Base-by-base conservation (phyloP, 2,329 filamentous ascomycete species). In the Cordyceps javanica region DNA sequence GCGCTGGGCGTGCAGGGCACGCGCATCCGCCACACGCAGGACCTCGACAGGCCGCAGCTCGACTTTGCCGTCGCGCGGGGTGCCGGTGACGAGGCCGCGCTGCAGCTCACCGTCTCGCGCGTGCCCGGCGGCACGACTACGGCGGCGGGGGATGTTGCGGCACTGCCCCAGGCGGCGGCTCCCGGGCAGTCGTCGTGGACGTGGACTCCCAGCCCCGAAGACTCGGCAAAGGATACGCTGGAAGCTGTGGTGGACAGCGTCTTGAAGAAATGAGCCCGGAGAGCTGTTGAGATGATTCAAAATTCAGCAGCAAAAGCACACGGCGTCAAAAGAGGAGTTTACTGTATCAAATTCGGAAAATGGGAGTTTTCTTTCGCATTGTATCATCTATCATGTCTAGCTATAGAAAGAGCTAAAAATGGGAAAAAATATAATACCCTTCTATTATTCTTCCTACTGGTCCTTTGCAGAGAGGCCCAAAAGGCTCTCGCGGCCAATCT, bases 1-100 rank as follows among this genome's bases (percentile, higher is more conserved):
- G 60, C 64, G 25, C 68, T 67, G 34, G 66, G 65, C 57, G 59
- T 70, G 28, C 65, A 69, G 51, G 71, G 69, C 50, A 70, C 68
- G 38, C 66, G 66, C 10, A 67, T 75, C 59, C 65, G 62, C 19
- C 62, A 69, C 36, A 45, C 53, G 44, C 64, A 66, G 3, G 65
- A 65, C 26, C 66, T 69, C 11, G 60, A 63, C 21, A 14, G 30
- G 44, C 44, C 34, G 44, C 44, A 42, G 44, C 44, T 56, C n/a
- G 25, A 9, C 7, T 32, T 56, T 21, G 13, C 25, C 1, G 44
- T 50, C 4, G 34, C 7, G 34, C 19, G 14, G 23, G 36, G 50
- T 32, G 19, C 21, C 39, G 11, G 26, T 19, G 41, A 11, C 19
- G 23, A 38, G n/a, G 26, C 19, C 14, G 19, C 23, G 23, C 4